A percentile compares a stretch with the other conserved stretches of the same genome.
These are phyloP conservation scores for Nephelium lappaceum DNA, from an alignment of 345 rosid genomes.

Conservation along the genomic window DNA sequence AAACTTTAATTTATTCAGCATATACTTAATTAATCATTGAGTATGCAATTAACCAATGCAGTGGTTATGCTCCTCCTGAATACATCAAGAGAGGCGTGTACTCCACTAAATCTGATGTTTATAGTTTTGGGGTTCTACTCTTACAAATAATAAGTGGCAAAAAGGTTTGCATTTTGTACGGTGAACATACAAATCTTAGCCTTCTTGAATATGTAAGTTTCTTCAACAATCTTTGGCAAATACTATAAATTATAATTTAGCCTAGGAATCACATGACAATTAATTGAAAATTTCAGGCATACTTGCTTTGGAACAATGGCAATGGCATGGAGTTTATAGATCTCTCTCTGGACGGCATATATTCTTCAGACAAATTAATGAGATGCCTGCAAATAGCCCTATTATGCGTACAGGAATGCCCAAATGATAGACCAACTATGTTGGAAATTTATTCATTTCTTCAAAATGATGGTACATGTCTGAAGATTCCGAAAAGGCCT, in stretches of 20 bases:
- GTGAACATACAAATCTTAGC: not conserved
- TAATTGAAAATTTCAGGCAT: not conserved
- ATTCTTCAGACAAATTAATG: not conserved
- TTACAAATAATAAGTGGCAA: conserved; percentile 10
- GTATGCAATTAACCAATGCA: not conserved
- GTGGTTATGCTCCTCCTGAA: conserved; percentile 21
- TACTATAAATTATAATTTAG: no score
- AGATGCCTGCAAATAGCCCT: conserved; percentile 10
- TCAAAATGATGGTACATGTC: not conserved
- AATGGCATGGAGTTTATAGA: conserved; percentile 1
- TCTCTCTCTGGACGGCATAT: not conserved
- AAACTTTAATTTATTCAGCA: not conserved
- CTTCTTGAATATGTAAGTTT: conserved; percentile 20
- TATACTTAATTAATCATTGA: no score
- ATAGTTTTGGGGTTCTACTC: conserved; percentile 16
- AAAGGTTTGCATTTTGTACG: not conserved
- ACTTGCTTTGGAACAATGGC: not conserved
- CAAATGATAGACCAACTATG: conserved; percentile 13
- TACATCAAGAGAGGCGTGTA: conserved; percentile 15
- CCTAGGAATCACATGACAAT: not conserved
- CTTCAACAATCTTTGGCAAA: not conserved
- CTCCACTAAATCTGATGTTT: conserved; percentile 8
- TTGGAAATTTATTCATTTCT: not conserved
- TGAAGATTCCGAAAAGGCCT: not conserved
- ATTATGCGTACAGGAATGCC: conserved; percentile 4